phyloP scores from a whole-genome alignment of 2,329 filamentous ascomycete genomes.

The Thyridium curvatum region DNA sequence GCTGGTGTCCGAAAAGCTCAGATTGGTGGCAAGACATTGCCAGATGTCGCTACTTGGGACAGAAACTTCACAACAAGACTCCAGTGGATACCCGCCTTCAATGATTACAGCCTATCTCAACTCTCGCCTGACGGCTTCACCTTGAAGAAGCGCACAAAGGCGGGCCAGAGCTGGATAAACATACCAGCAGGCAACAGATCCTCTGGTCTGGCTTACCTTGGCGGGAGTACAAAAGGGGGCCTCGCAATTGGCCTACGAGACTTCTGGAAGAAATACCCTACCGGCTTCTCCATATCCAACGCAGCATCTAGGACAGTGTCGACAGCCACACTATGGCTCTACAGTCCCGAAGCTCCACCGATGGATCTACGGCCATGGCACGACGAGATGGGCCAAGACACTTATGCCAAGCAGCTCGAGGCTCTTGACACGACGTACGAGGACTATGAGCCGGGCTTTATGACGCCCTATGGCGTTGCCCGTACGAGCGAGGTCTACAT shows the following conservation, averaged over 20 bases:
- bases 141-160: constrained; percentile 52
- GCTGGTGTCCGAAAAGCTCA: constrained; percentile 40
- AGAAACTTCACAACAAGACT: constrained; percentile 35
- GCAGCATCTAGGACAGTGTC: constrained; percentile 40
- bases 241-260: constrained; percentile 51
- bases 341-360: constrained; percentile 48
- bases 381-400: constrained; percentile 48
- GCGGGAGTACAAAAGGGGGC: constrained; percentile 49
- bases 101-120: constrained; percentile 50
- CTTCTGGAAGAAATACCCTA: constrained; percentile 60
- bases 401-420: constrained; percentile 51
- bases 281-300: constrained; percentile 47
- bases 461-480: constrained; percentile 51
- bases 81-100: constrained; percentile 53
- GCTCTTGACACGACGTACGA: constrained; percentile 59
- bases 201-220: constrained; percentile 52
- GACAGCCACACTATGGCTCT: constrained; percentile 52
- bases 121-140: constrained; percentile 55
- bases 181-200: constrained; percentile 50
- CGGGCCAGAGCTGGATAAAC: constrained; percentile 51
- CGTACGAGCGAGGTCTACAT: constrained; percentile 52
- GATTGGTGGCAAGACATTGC: constrained; percentile 36
- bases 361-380: constrained; percentile 53
- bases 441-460: constrained; percentile 49
- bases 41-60: constrained; percentile 39